Percentiles rank a stretch among this genome's conserved stretches.
phyloP scores from a whole-genome alignment of 2,329 filamentous ascomycete species.

The Aureobasidium melanogenum region DNA sequence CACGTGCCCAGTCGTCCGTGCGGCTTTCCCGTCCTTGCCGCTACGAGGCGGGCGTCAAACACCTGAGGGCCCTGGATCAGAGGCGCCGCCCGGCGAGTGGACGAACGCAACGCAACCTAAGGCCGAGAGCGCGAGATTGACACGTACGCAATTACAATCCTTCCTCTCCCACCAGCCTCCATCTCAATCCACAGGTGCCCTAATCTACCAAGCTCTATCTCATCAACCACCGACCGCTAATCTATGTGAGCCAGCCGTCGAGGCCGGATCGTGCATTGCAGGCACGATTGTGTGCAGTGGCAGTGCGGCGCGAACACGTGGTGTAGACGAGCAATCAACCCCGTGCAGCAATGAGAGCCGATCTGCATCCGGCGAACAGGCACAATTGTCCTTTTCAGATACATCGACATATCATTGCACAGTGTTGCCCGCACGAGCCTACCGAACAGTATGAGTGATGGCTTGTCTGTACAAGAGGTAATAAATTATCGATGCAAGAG shows the following conservation, averaged over 20 bases:
- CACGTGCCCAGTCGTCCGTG: no score
- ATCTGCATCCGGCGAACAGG: background rate
- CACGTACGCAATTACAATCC: no score
- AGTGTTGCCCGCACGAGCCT: background rate
- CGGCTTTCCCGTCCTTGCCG: no score
- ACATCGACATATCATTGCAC: background rate
- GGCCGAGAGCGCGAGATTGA: background rate
- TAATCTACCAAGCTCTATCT: background rate
- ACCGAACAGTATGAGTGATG: background rate
- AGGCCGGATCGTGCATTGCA: background rate
- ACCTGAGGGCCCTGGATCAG: background rate
- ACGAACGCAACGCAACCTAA: background rate
- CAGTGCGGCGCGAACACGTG: conserved; percentile 1
- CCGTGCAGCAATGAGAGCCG: background rate
- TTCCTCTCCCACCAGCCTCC: background rate
- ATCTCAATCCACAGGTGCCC: background rate
- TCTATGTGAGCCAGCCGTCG: conserved; percentile 1
- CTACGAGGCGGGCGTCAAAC: no score
- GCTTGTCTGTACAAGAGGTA: background rate
- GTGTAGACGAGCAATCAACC: conserved; percentile 3
- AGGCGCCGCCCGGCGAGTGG: background rate
- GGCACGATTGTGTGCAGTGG: background rate
- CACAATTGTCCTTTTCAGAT: background rate
- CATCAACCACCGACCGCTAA: background rate
- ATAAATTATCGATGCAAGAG: background rate